Percentiles rank a stretch among this genome's conserved stretches.
phyloP scores from a whole-genome alignment of 2,329 filamentous ascomycete genomes.

The Fusarium anguioides region DNA sequence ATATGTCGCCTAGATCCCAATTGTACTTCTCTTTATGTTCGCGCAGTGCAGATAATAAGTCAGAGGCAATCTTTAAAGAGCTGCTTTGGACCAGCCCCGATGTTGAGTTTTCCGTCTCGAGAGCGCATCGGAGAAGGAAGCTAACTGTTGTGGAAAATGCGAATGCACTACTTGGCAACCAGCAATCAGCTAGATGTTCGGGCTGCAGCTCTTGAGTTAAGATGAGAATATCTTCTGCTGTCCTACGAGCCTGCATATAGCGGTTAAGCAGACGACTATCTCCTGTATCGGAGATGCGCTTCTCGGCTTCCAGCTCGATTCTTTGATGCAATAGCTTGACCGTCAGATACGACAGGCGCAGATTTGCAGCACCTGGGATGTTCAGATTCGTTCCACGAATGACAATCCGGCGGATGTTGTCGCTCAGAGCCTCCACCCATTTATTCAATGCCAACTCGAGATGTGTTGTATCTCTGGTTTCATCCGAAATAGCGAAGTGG shows the following conservation, averaged over 20 bases:
- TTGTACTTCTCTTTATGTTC: slow-evolving; percentile 52
- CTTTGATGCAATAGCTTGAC: slow-evolving; percentile 59
- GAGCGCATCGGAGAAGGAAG: slow-evolving; percentile 60
- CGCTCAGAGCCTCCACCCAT: slow-evolving; percentile 58
- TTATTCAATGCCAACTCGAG: slow-evolving; percentile 54
- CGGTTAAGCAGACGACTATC: slow-evolving; percentile 44
- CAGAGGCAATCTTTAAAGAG: slow-evolving; percentile 56
- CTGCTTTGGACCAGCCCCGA: slow-evolving; percentile 50
- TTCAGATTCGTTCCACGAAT: slow-evolving; percentile 55
- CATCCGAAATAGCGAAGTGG: slow-evolving; percentile 46
- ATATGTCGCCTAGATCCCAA: slow-evolving; percentile 65
- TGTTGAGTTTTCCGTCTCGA: slow-evolving; percentile 56
- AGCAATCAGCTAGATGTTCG: slow-evolving; percentile 60
- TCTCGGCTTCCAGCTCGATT: slow-evolving; percentile 58
- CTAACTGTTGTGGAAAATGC: slow-evolving; percentile 61
- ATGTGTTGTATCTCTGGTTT: slow-evolving; percentile 41
- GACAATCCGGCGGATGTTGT: slow-evolving; percentile 53
- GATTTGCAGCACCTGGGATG: slow-evolving; percentile 60
- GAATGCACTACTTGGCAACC: slow-evolving; percentile 61
- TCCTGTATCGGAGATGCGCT: slow-evolving; percentile 36
- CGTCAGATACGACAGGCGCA: slow-evolving; percentile 63
- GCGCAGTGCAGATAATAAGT: slow-evolving; percentile 55
- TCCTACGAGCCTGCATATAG: slow-evolving; percentile 56
- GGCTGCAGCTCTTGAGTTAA: slow-evolving; percentile 59
- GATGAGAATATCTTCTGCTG: slow-evolving; percentile 61